Evolutionary conservation across 306 rosid genomes (phyloP).

Genomic region (Cucurbita argyrosperma): DNA sequence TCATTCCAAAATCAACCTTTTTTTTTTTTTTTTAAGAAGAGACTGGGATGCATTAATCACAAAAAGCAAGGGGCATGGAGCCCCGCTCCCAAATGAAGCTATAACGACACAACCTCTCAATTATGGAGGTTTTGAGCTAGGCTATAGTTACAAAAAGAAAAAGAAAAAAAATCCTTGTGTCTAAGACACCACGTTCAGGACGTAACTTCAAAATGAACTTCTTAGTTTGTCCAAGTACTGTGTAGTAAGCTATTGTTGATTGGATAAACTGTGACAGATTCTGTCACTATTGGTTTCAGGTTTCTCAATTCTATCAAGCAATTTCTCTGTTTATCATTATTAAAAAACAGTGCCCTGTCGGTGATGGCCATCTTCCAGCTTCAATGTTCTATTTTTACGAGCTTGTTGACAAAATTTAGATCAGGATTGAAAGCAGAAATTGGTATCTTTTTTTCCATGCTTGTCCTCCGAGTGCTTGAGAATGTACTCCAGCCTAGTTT

Average conservation of each 20-base stretch:
- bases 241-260: slow-evolving; percentile 3
- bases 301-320: slow-evolving; percentile 85
- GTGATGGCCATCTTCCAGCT: slow-evolving; percentile 97
- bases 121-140: background rate
- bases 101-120: background rate
- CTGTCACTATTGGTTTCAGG: slow-evolving; percentile 38
- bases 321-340: slow-evolving; percentile 81
- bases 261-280: slow-evolving; percentile 11
- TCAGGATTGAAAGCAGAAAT: slow-evolving; percentile 87
- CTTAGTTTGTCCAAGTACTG: background rate
- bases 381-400: slow-evolving; percentile 75
- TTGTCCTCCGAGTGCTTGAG: slow-evolving; percentile 89
- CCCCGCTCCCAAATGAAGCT: background rate
- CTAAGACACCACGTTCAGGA: background rate
- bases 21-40: too few relatives aligned
- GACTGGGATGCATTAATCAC: too few relatives aligned
- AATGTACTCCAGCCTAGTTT: slow-evolving; percentile 98
- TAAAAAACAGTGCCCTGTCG: slow-evolving; percentile 90
- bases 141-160: background rate
- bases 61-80: too few relatives aligned
- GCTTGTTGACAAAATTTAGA: slow-evolving; percentile 74
- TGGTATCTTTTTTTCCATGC: slow-evolving; percentile 97
- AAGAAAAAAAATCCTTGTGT: background rate
- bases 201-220: background rate
- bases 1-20: too few relatives aligned